phyloP scores from a whole-genome alignment of 23 red algal species.

The Cyanidiococcus yangmingshanensis region DNA sequence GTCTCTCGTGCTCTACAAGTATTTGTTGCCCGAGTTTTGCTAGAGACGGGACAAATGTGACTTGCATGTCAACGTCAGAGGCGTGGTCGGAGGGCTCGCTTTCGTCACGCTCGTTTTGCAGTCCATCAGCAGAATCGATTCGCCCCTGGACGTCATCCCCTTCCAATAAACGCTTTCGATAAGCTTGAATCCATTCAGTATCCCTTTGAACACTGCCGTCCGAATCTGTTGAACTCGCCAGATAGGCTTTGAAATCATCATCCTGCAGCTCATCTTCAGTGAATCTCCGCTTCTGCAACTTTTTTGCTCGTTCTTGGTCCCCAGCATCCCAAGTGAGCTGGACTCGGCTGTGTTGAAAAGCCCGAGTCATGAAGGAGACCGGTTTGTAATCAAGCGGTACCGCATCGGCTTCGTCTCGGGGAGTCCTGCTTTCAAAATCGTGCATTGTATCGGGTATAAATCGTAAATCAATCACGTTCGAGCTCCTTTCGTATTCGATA shows the following conservation, averaged over 20 bases:
- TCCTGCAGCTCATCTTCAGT: constrained; percentile 64
- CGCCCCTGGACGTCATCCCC: background rate
- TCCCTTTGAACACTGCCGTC: constrained; percentile 18
- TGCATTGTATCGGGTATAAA: constrained; percentile 82
- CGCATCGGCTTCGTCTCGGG: constrained; percentile 39
- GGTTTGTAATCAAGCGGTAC: constrained; percentile 59
- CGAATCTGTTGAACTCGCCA: constrained; percentile 48
- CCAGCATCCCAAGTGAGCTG: constrained; percentile 87
- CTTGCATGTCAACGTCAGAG: constrained; percentile 45
- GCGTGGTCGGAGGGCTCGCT: background rate
- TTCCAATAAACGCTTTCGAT: background rate
- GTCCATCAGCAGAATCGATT: background rate
- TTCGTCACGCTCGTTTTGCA: background rate
- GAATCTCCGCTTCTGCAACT: constrained; percentile 50
- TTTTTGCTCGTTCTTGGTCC: constrained; percentile 42
- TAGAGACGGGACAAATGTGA: constrained; percentile 64
- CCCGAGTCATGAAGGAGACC: constrained; percentile 27
- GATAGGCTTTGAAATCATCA: constrained; percentile 81
- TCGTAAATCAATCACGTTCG: constrained; percentile 68
- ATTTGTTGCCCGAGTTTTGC: constrained; percentile 63
- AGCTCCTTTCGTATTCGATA: constrained; percentile 54
- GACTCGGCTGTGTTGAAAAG: constrained; percentile 52
- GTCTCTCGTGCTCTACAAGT: constrained; percentile 34
- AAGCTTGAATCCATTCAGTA: background rate
- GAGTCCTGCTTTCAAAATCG: constrained; percentile 19